Percentiles rank a stretch among this genome's conserved stretches.
Conservation (phyloP, 1,284 basidiomycete species). For the Boletus albobrunnescens region DNA sequence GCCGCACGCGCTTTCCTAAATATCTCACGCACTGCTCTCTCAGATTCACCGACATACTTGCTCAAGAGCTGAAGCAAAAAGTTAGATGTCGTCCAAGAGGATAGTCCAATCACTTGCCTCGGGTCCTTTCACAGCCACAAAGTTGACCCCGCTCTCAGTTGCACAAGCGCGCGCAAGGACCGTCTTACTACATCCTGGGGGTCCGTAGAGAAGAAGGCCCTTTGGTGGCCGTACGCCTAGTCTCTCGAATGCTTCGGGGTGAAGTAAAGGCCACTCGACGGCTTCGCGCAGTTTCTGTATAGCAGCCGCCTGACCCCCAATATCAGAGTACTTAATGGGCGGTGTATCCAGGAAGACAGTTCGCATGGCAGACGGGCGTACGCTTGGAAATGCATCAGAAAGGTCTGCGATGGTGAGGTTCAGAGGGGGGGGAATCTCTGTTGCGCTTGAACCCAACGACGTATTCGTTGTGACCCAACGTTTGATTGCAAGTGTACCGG, state of each 20-base stretch:
- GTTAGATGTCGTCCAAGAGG: neutral
- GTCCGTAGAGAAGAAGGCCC: constrained; percentile 92
- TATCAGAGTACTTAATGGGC: constrained; percentile 80
- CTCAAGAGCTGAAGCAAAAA: constrained; percentile 67
- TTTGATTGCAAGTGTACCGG: constrained; percentile 88
- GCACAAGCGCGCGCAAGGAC: constrained; percentile 92
- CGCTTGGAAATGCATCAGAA: constrained; percentile 64
- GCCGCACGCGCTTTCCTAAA: constrained; percentile 94
- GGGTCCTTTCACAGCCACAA: constrained; percentile 96
- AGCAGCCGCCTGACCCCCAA: constrained; percentile 80
- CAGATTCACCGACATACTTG: constrained; percentile 98
- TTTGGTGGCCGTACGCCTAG: constrained; percentile 87
- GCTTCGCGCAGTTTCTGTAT: constrained; percentile 84
- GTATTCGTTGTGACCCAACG: constrained; percentile 55
- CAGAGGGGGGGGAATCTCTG: constrained; percentile 32
- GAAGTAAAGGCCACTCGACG: constrained; percentile 92
- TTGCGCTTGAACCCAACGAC: constrained; percentile 4
- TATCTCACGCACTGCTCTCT: constrained; percentile 90
- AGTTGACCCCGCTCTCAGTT: constrained; percentile 93
- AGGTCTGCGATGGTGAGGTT: constrained; percentile 66
- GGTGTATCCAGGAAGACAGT: constrained; percentile 88
- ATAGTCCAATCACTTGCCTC: constrained; percentile 54
- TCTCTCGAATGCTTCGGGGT: constrained; percentile 81
- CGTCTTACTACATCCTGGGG: constrained; percentile 97
- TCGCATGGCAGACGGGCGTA: constrained; percentile 92